A percentile compares a stretch with the other conserved stretches of the same genome.
Evolutionary conservation across 495 filamentous ascomycete genomes (phyloP).

Genomic region (Halenospora varia): DNA sequence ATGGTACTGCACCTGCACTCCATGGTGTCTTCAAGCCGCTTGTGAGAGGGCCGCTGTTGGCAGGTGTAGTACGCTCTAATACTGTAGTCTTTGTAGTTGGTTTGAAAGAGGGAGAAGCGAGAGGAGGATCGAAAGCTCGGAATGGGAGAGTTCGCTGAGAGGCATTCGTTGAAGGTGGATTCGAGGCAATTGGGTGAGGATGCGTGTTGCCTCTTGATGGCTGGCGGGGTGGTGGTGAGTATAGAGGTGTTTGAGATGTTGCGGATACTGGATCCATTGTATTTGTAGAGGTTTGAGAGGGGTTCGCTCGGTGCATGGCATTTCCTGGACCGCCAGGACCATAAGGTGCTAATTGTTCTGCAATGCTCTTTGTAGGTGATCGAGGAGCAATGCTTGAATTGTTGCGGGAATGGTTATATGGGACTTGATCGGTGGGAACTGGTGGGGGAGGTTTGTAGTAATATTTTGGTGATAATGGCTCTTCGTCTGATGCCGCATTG

Average conservation of each 20-base stretch:
- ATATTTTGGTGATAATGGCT: constrained; percentile 45
- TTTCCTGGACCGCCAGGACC: background rate
- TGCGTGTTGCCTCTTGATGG: constrained; percentile 4
- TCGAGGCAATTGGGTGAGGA: constrained; percentile 19
- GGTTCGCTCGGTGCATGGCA: constrained; percentile 4
- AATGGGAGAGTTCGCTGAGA: constrained; percentile 50
- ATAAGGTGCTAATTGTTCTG: constrained; percentile 16
- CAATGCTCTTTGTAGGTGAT: constrained; percentile 21
- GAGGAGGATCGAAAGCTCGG: constrained; percentile 55
- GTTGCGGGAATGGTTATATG: constrained; percentile 28
- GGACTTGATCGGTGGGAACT: constrained; percentile 37
- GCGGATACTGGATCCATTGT: constrained; percentile 16
- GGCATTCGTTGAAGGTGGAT: constrained; percentile 27
- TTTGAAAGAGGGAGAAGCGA: constrained; percentile 38
- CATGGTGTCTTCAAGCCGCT: constrained; percentile 56
- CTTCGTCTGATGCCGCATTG: constrained; percentile 37
- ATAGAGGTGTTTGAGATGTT: constrained; percentile 18
- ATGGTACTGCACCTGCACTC: constrained; percentile 74
- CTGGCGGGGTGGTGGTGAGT: constrained; percentile 1
- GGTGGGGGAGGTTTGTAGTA: constrained; percentile 44
- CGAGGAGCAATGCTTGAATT: constrained; percentile 5
- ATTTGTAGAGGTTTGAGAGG: constrained; percentile 15
- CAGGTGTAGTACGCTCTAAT: constrained; percentile 56
- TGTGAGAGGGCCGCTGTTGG: constrained; percentile 32
- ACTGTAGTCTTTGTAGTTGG: constrained; percentile 72